Percentiles rank a stretch among this genome's conserved stretches.
Conservation (phyloP, 768 basidiomycete genomes). For the Mycena metata region DNA sequence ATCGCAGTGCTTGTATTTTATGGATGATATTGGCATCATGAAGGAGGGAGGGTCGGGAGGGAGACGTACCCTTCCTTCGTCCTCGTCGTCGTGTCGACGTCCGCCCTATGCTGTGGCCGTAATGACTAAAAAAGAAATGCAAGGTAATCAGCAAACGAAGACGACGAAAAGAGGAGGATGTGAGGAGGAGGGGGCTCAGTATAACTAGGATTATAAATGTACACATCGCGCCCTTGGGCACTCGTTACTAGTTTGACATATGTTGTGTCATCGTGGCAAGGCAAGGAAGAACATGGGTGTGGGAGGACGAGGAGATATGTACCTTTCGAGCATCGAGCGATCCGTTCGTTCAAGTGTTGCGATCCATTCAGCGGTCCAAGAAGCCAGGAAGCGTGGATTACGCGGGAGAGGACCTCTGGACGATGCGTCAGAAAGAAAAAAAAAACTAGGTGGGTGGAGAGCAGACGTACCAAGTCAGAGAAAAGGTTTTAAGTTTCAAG, state of each 20-base stretch:
- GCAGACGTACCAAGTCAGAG: too few species aligned
- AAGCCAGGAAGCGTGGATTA: too few species aligned
- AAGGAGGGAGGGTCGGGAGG: neutral
- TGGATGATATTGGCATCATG: conserved; percentile 34
- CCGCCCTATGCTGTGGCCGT: too few species aligned
- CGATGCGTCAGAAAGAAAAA: too few species aligned
- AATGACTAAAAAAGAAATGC: neutral
- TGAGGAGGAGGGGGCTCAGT: conserved; percentile 40
- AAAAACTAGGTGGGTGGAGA: too few species aligned
- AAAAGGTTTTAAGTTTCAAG: too few species aligned
- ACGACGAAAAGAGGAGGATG: neutral
- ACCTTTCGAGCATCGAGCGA: neutral
- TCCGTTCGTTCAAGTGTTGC: too few species aligned
- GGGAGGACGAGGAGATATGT: neutral
- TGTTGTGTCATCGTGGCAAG: conserved; percentile 15
- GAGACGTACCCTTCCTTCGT: conserved; percentile 12
- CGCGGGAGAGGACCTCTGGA: too few species aligned
- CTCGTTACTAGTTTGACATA: conserved; percentile 23
- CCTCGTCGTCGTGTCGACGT: too few species aligned
- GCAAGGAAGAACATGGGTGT: too few species aligned
- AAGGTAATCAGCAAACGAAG: conserved; percentile 3
- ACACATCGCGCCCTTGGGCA: conserved; percentile 19
- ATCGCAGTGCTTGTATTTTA: conserved; percentile 32
- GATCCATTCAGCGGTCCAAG: too few species aligned
- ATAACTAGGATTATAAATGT: conserved; percentile 45